These are phyloP conservation scores for Melastoma malabathricum DNA, from an alignment of 345 rosid species.

Conservation along the genomic window DNA sequence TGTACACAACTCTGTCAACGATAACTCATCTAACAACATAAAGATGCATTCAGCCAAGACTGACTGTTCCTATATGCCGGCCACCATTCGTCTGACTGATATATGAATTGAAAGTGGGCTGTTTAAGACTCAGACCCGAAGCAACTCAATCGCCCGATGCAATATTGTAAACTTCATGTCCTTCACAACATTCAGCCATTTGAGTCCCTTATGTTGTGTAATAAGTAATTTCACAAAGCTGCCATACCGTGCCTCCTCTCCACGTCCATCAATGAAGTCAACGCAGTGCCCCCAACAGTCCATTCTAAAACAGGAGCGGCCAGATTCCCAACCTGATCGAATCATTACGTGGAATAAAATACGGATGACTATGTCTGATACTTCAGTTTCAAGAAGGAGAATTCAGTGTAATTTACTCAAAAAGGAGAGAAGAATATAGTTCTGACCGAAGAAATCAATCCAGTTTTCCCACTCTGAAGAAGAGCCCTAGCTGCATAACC, in stretches of 20 bases:
- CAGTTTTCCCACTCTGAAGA: constrained; percentile 77
- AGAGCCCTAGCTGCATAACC: constrained; percentile 87
- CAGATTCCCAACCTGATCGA: constrained; percentile 73
- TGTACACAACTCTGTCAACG: too few relatives aligned
- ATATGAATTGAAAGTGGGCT: too few relatives aligned
- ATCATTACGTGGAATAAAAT: background rate
- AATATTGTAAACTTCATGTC: too few relatives aligned
- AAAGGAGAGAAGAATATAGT: constrained; percentile 1
- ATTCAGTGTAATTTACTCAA: background rate
- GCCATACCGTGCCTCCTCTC: constrained; percentile 92
- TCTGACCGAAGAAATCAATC: constrained; percentile 77
- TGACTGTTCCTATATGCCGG: too few relatives aligned
- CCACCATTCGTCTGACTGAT: too few relatives aligned
- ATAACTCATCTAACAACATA: too few relatives aligned
- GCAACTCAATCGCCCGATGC: too few relatives aligned
- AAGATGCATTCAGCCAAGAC: too few relatives aligned
- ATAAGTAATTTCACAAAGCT: constrained; percentile 1
- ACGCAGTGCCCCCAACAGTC: constrained; percentile 88
- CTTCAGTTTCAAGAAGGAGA: background rate
- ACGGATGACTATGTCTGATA: background rate
- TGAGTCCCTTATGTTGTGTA: background rate
- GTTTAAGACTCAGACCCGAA: too few relatives aligned
- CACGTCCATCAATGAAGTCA: constrained; percentile 91
- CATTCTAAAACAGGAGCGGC: constrained; percentile 79
- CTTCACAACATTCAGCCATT: too few relatives aligned